phyloP scores from a whole-genome alignment of 768 basidiomycete genomes.

The Coprinopsis strossmayeri region DNA sequence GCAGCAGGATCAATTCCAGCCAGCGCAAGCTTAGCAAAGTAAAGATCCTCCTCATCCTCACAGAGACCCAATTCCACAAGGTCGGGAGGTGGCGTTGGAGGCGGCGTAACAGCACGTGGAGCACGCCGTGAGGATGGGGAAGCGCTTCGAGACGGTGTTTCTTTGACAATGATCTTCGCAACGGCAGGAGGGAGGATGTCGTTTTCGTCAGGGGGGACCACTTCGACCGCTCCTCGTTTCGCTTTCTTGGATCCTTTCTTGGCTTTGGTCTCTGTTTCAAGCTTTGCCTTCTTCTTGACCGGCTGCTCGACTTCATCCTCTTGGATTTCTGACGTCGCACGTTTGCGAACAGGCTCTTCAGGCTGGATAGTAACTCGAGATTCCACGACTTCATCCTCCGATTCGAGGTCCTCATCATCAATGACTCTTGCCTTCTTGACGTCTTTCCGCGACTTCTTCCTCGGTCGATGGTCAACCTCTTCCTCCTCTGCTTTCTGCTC shows the following conservation, averaged over 20 bases:
- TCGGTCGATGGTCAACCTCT: constrained; percentile 37
- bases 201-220: constrained; percentile 20
- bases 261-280: constrained; percentile 21
- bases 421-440: constrained; percentile 26
- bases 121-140: constrained; percentile 34
- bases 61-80: constrained; percentile 53
- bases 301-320: constrained; percentile 24
- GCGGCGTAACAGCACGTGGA: constrained; percentile 27
- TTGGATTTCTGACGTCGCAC: constrained; percentile 34
- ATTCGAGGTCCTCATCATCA: constrained; percentile 46
- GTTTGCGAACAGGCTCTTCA: constrained; percentile 31
- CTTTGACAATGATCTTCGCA: constrained; percentile 38
- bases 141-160: constrained; percentile 46
- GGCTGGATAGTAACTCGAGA: neutral
- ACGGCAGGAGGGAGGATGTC: constrained; percentile 39
- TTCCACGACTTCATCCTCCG: constrained; percentile 50
- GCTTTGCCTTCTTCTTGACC: constrained; percentile 38
- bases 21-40: constrained; percentile 63
- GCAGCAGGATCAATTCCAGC: constrained; percentile 28
- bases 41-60: constrained; percentile 87
- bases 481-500: constrained; percentile 19
- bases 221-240: constrained; percentile 12
- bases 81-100: constrained; percentile 48
- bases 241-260: constrained; percentile 37
- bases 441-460: constrained; percentile 56